Percentiles rank a stretch among this genome's conserved stretches.
phyloP scores from a whole-genome alignment of 169 alveolate genomes.

The Pseudocohnilembus persalinus region DNA sequence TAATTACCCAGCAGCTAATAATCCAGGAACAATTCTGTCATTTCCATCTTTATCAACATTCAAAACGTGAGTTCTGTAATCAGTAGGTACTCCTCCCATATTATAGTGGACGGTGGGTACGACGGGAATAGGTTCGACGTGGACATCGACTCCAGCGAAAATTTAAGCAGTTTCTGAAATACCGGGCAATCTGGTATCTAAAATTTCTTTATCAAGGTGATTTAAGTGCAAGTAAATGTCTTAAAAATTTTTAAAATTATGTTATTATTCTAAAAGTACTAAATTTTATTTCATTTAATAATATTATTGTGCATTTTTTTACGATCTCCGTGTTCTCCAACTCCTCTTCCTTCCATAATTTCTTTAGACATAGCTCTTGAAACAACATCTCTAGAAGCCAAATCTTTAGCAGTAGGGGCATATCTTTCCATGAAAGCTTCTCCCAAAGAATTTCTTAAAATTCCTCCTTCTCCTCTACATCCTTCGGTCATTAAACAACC shows the following conservation, averaged over 20 bases:
- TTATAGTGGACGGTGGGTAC: conserved; percentile 99
- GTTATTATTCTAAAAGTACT: conserved; percentile 47
- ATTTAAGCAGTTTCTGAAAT: conserved; percentile 96
- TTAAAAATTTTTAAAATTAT: no score
- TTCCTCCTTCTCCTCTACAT: conserved; percentile 99
- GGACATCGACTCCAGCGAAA: conserved; percentile 96
- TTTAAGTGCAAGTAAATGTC: conserved; percentile 94
- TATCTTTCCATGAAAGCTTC: conserved; percentile 95
- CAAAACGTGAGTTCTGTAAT: conserved; percentile 94
- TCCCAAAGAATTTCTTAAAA: conserved; percentile 95
- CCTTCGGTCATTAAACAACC: conserved; percentile 99
- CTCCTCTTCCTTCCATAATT: conserved; percentile 96
- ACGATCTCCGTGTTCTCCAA: conserved; percentile 89
- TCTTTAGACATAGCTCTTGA: conserved; percentile 97
- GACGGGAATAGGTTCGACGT: conserved; percentile 96
- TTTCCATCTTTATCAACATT: conserved; percentile 59
- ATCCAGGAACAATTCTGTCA: conserved; percentile 92
- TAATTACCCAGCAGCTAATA: conserved; percentile 89
- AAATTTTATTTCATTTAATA: conserved; percentile 9
- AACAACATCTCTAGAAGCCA: conserved; percentile 98
- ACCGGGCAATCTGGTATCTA: conserved; percentile 96
- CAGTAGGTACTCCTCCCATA: conserved; percentile 99
- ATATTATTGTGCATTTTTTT: conserved; percentile 10
- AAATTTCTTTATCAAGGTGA: conserved; percentile 93
- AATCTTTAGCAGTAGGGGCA: conserved; percentile 96